These are phyloP conservation scores for Talaromyces amestolkiae DNA, from an alignment of 2,329 filamentous ascomycete genomes.

Conservation along the genomic window DNA sequence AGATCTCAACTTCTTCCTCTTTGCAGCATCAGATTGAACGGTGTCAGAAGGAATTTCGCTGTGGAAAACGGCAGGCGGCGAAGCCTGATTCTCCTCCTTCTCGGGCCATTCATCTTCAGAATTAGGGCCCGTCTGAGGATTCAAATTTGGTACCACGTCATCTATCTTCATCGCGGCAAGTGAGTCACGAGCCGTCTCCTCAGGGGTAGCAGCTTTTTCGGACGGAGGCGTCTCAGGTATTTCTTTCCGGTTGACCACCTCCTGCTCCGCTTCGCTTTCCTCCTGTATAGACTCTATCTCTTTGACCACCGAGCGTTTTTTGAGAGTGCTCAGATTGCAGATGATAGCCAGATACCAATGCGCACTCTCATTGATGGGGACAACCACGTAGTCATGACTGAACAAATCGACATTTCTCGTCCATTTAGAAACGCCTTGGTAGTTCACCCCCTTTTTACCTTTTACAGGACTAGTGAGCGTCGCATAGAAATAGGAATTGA, in stretches of 20 bases:
- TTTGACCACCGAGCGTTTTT: conserved; percentile 24
- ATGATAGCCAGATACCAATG: conserved; percentile 98
- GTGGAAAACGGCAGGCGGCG: conserved; percentile 22
- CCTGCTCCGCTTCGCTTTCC: conserved; percentile 18
- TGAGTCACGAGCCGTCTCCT: conserved; percentile 26
- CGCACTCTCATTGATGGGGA: conserved; percentile 80
- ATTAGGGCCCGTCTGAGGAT: conserved; percentile 4
- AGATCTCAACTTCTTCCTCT: conserved; percentile 32
- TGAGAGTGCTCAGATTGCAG: conserved; percentile 75
- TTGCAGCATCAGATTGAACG: conserved; percentile 18
- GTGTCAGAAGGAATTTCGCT: conserved; percentile 17
- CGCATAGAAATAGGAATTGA: conserved; percentile 90
- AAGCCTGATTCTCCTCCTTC: conserved; percentile 28
- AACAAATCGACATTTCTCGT: conserved; percentile 83
- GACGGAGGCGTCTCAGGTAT: conserved; percentile 31
- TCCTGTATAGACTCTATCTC: background rate
- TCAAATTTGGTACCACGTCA: conserved; percentile 21
- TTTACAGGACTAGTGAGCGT: conserved; percentile 63
- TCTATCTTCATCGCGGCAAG: conserved; percentile 32
- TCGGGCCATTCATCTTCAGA: conserved; percentile 32
- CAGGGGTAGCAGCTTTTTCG: conserved; percentile 21
- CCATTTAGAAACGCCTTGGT: conserved; percentile 82
- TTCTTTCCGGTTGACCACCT: conserved; percentile 26
- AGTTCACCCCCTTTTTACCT: conserved; percentile 65
- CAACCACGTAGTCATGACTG: conserved; percentile 79